Percentiles rank a stretch among this genome's conserved stretches.
phyloP scores from a whole-genome alignment of 441 rosid genomes.

The Francoa sonchifolia region DNA sequence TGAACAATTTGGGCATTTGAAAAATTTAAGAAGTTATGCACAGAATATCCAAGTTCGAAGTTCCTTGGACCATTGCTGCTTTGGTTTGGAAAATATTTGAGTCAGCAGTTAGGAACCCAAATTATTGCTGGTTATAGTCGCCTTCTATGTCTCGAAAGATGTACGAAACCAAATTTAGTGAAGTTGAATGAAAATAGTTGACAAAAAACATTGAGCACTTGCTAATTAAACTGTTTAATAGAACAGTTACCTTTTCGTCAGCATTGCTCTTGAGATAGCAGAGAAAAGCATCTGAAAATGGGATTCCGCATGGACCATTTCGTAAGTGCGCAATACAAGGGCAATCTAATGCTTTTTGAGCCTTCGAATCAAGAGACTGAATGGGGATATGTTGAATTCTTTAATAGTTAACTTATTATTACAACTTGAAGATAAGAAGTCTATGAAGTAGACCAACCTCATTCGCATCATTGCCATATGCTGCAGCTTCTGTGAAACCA shows the following conservation, averaged over 20 bases:
- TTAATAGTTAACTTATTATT: not conserved
- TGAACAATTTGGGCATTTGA: too few species aligned
- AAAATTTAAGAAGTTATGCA: not conserved
- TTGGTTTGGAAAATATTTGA: too few species aligned
- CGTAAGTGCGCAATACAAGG: slow-evolving; percentile 86
- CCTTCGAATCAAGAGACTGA: slow-evolving; percentile 65
- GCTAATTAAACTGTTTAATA: not conserved
- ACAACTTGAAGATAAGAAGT: slow-evolving; percentile 3
- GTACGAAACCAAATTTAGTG: too few species aligned
- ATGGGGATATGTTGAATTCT: slow-evolving; percentile 17
- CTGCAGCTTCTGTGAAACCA: slow-evolving; percentile 60
- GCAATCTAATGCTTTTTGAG: slow-evolving; percentile 73
- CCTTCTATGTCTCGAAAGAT: too few species aligned
- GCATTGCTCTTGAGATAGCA: slow-evolving; percentile 79
- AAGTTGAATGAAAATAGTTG: too few species aligned
- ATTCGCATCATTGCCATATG: slow-evolving; percentile 50
- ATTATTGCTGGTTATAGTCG: too few species aligned
- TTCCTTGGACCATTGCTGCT: too few species aligned
- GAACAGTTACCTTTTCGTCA: slow-evolving; percentile 54
- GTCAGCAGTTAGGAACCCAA: too few species aligned
- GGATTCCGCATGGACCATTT: slow-evolving; percentile 55
- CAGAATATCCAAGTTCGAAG: not conserved
- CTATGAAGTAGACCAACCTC: slow-evolving; percentile 30
- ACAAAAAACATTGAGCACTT: not conserved
- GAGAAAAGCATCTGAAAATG: slow-evolving; percentile 72